Base-by-base conservation (phyloP, 1,139 yeast species). In the Scheffersomyces segobiensis region DNA sequence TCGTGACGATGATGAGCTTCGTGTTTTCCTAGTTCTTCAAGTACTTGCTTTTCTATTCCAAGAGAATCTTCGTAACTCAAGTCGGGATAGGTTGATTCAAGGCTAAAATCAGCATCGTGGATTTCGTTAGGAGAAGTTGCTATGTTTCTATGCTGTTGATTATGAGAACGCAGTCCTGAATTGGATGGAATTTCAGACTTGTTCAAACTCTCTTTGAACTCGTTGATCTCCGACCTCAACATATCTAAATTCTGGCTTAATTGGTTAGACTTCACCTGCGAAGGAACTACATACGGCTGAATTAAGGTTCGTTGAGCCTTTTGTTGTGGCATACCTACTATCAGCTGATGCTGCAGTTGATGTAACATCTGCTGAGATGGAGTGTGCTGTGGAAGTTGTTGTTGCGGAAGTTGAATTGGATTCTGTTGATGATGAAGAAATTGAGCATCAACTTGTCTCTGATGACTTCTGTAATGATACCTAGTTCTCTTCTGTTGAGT, bases 171-270 rank as follows among this genome's bases (percentile, higher is more conserved):
- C 12, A 20, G 17, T 21, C 5, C 26, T 5, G 50, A 48, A 48
- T 12, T 48, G 6, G 54, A 24, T 21, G 46, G 46, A 2, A 60
- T 55, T 26, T 77, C 81, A 18, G 65, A 63, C 54, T 69, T 72
- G 52, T 72, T 72, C 62, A 80, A 71, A 58, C 81, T 78, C 57
- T 80, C 84, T 57, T 80, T 80, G 61, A 80, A 81, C 58, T 80
- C 83, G 61, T 80, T 80, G 58, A 81, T 79, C 64, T 81, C 85
- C 26, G 74, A 70, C 56, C 84, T 67, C 57, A 81, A 72, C 57
- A 79, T 64, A 60, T 80, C 81, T 59, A 81, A 72, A 60, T 80
- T 79, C 56, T 79, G 81, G 59, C 79, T 79, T 65, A 80, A 69
- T 56, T 78, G 78, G n/a, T 64, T 66, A 0, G 77, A 66, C 57